Conservation (phyloP, 805 yeast species). For the Ogataea parapolymorpha region DNA sequence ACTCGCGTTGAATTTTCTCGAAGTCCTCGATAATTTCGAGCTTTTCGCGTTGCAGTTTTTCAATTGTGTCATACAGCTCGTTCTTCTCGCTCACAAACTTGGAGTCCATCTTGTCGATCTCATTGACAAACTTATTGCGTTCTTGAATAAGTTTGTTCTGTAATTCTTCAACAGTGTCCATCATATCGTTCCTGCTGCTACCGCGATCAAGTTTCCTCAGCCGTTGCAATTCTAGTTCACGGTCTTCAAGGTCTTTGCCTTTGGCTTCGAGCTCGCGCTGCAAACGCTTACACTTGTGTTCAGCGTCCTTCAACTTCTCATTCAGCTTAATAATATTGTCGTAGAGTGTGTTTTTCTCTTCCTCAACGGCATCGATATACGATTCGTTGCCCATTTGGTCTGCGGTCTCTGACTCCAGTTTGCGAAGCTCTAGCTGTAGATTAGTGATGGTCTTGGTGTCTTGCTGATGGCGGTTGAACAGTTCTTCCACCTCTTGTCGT, state of each 20-base stretch:
- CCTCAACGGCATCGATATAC: conserved; percentile 31
- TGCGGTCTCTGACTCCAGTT: conserved; percentile 3
- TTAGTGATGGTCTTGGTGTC: conserved; percentile 5
- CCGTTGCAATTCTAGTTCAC: conserved; percentile 2
- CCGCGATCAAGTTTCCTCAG: conserved; percentile 20
- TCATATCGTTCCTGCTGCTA: conserved; percentile 18
- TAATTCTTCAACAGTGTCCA: conserved; percentile 8
- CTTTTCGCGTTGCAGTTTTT: conserved; percentile 36
- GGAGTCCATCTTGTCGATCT: conserved; percentile 12
- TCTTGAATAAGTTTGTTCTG: conserved; percentile 13
- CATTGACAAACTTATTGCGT: conserved; percentile 17
- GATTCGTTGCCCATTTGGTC: conserved; percentile 18
- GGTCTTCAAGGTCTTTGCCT: conserved; percentile 1
- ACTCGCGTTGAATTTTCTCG: conserved; percentile 29
- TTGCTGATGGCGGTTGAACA: conserved; percentile 1
- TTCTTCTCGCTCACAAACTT: conserved; percentile 29
- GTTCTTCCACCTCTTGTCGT: conserved; percentile 5
- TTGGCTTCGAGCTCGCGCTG: conserved; percentile 19
- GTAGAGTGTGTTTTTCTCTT: conserved; percentile 21
- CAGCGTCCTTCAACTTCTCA: conserved; percentile 13
- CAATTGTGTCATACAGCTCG: conserved; percentile 33
- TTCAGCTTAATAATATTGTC: conserved; percentile 18
- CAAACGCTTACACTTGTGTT: conserved; percentile 12
- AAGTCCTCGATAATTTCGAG: conserved; percentile 36
- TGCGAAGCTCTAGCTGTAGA: conserved; percentile 7